Base-by-base conservation (phyloP, 1,139 yeast species). In the Blastobotrys ciferrii region DNA sequence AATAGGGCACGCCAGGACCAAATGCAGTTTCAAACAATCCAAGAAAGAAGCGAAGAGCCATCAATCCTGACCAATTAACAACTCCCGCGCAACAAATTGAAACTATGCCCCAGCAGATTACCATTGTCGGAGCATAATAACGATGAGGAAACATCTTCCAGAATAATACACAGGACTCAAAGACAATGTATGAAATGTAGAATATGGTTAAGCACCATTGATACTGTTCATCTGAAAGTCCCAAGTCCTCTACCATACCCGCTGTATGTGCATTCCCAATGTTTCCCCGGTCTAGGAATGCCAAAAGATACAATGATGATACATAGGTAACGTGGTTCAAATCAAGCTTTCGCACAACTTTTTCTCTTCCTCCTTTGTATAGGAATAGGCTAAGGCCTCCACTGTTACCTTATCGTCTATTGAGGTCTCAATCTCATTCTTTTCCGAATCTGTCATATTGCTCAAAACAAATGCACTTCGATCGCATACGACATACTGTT, bases 181-280 rank as follows among this genome's bases (percentile, higher is more conserved):
- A 60, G 17, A 45, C 75, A 41, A 61, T 55, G 48, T 64, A 62
- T 9, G 63, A 53, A 39, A 64, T 60, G 51, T 58, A 58, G 48
- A 58, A 58, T n/a, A 58, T 54, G 13, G 62, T 58, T 43, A 53
- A 44, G 12, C 58, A 47, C 61, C 60, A 55, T 41, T 55, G 57
- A 55, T 69, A 68, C 54, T 72, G 71, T 45, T 72, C 64, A 11
- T 78, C 78, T 14, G 64, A 48, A 66, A 79, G 65, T 12, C 67
- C 61, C 45, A 77, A 58, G 55, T 80, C 84, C 14, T 65, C 68
- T 54, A 73, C 77, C 47, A 82, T 63, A 4, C 83, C 83, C 43
- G 81, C 84, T 31, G 81, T 71, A 54, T 81, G 69, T 1, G 86
- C 86, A 59, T 77, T 75, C 2, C 84, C 84, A 55, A 81, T 77